Conservation (phyloP, 805 yeast species). For the Nakazawaea wickerhamii region DNA sequence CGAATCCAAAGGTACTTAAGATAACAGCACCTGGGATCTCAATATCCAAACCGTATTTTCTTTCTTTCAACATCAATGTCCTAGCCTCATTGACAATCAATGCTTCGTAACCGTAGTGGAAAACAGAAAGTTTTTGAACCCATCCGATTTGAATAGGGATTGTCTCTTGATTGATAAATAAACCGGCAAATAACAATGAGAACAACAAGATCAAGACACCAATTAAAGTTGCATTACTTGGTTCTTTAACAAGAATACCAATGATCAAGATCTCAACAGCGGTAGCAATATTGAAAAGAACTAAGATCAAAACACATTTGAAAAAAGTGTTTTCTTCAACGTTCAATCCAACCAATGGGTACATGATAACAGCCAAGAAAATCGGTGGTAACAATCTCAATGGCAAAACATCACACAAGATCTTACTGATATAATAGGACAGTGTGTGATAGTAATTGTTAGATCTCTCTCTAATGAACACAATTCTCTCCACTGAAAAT, state of each 20-base stretch:
- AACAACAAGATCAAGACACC: conserved; percentile 82
- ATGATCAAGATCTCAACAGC: conserved; percentile 80
- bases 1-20: conserved; percentile 90
- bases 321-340: conserved; percentile 70
- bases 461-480: conserved; percentile 88
- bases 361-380: conserved; percentile 69
- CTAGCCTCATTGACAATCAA: conserved; percentile 89
- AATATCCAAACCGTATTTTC: conserved; percentile 86
- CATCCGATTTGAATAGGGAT: conserved; percentile 48
- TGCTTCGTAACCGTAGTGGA: conserved; percentile 95
- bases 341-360: conserved; percentile 86
- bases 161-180: conserved; percentile 78
- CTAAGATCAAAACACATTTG: conserved; percentile 62
- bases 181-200: conserved; percentile 87
- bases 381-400: conserved; percentile 90
- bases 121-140: conserved; percentile 80
- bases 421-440: conserved; percentile 80
- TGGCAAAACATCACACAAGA: conserved; percentile 89
- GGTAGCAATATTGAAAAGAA: conserved; percentile 81
- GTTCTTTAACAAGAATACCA: conserved; percentile 82
- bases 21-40: conserved; percentile 98
- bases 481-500: conserved; percentile 81
- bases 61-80: conserved; percentile 76
- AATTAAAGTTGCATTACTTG: conserved; percentile 86
- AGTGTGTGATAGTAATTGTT: conserved; percentile 89